A percentile compares a stretch with the other conserved stretches of the same genome.
phyloP scores from a whole-genome alignment of 2,329 filamentous ascomycete species.

The Alternaria sp. region DNA sequence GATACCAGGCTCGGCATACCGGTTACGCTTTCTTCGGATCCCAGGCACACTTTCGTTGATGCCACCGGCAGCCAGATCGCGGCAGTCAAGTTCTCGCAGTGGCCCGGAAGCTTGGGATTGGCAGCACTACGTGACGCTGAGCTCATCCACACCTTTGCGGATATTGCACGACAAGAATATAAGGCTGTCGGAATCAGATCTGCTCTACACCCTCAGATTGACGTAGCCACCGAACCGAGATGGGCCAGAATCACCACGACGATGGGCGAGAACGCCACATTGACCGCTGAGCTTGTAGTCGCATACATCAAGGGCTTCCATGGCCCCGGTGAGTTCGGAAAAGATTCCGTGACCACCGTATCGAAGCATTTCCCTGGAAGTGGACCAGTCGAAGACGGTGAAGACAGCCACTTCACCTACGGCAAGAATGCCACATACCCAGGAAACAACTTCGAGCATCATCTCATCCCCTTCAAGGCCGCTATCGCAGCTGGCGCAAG shows the following conservation, averaged over 20 bases:
- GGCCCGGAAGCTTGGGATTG: constrained; percentile 60
- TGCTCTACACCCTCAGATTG: constrained; percentile 59
- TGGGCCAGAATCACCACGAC: constrained; percentile 57
- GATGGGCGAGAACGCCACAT: constrained; percentile 58
- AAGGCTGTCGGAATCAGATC: constrained; percentile 52
- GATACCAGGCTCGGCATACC: constrained; percentile 58
- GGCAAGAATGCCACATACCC: constrained; percentile 60
- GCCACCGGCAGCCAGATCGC: constrained; percentile 53
- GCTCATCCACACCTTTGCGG: constrained; percentile 55
- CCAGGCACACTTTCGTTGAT: constrained; percentile 55
- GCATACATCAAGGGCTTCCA: constrained; percentile 59
- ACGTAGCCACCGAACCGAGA: constrained; percentile 59
- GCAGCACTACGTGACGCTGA: constrained; percentile 56
- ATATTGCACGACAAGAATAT: constrained; percentile 58
- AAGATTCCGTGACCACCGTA: constrained; percentile 55
- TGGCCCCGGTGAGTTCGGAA: constrained; percentile 51
- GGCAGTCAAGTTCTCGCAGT: constrained; percentile 56
- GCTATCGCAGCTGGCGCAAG: constrained; percentile 58
- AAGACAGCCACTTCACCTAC: constrained; percentile 61
- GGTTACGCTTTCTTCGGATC: constrained; percentile 57
- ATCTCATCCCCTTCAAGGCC: constrained; percentile 59
- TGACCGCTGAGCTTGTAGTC: constrained; percentile 47
- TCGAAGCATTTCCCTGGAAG: constrained; percentile 63
- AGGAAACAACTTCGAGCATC: constrained; percentile 58
- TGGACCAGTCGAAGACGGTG: constrained; percentile 57